Conservation (phyloP, 176 grass and related monocot genomes). For the Eremochloa ophiuroides region DNA sequence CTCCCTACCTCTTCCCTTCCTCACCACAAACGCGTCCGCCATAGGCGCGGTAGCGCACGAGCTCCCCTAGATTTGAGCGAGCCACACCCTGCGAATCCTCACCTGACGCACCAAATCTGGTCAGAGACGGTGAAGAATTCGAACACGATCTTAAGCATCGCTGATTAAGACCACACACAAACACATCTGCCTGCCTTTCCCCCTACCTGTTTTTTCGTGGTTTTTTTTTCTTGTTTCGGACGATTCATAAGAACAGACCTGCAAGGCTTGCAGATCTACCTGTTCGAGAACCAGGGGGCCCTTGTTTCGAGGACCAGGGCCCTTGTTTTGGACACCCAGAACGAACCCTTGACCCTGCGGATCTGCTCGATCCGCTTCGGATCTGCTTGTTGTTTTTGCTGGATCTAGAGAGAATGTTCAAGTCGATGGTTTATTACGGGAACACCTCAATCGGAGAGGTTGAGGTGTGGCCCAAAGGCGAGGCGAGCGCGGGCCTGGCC, state of each 20-base stretch:
- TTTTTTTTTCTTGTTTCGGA: slow-evolving; percentile 31
- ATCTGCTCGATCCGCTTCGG: slow-evolving; percentile 7
- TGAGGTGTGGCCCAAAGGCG: slow-evolving; percentile 82
- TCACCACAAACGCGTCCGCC: slow-evolving; percentile 26
- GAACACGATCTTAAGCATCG: slow-evolving; percentile 36
- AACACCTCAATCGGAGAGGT: slow-evolving; percentile 79
- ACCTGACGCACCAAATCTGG: slow-evolving; percentile 26
- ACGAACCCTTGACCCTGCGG: slow-evolving; percentile 42
- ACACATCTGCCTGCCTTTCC: background rate
- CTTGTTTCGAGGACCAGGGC: slow-evolving; percentile 22
- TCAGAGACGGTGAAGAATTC: slow-evolving; percentile 37
- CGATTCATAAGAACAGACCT: slow-evolving; percentile 61
- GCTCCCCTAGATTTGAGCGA: slow-evolving; percentile 32
- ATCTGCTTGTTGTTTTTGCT: slow-evolving; percentile 46
- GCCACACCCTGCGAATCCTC: slow-evolving; percentile 25
- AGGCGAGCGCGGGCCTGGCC: slow-evolving; percentile 36
- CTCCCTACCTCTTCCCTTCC: background rate
- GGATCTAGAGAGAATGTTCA: slow-evolving; percentile 72
- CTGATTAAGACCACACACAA: slow-evolving; percentile 31
- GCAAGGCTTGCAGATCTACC: slow-evolving; percentile 42
- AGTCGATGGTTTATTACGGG: slow-evolving; percentile 80
- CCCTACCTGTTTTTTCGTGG: background rate
- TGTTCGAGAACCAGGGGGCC: slow-evolving; percentile 29
- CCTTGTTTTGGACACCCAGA: slow-evolving; percentile 31
- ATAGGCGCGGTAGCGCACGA: slow-evolving; percentile 42